Evolutionary conservation across 1,284 basidiomycete genomes (phyloP), one percentile per base, ranked within the genome.

Genomic region (Phellinidium pouzarii): DNA sequence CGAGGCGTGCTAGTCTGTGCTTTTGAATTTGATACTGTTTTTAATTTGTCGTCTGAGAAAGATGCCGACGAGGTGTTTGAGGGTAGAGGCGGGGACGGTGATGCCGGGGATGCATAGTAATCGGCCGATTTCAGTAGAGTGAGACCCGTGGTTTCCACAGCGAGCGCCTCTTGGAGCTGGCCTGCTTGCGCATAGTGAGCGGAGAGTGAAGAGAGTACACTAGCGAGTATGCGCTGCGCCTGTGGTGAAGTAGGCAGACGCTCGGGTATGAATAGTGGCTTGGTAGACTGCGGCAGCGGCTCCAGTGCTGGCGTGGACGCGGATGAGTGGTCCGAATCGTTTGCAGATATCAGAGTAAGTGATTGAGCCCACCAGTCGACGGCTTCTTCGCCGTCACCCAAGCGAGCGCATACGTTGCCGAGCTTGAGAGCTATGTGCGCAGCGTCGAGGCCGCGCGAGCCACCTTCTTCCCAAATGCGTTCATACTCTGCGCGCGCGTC

Each of bases 141-240:
- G 22, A 94, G 76, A 0, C 87, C 78, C 2, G 74, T 68, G 59
- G 84, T 76, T 65, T 93, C 82, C 17, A 90, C 63, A 37, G 74
- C 66, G 62, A 78, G 78, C 1, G 94, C 92, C 58, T 85, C 69
- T 37, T 71, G 64, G 22, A 94, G 74, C 48, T 82, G 76, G 8
- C 82, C 80, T 0, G 77, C 71, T 12, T 76, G 80, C 8, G 89
- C 84, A 60, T 85, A 82, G 61, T 76, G 77, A 1, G 85, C 82
- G 14, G 87, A 89, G 27, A 86, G 66, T 7, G 87, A 86, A 5
- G 87, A 76, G 1, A 92, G 70, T 12, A 80, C 73, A 6, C 81
- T 79, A 1, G 80, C 72, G 38, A 88, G 67, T 14, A 80, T 80
- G 54, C 91, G 77, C 57, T 90, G 85, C 4, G 78, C 75, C n/a